These are phyloP conservation scores for Grosmannia clavigera DNA, from an alignment of 2,329 filamentous ascomycete genomes.

Conservation along the genomic window DNA sequence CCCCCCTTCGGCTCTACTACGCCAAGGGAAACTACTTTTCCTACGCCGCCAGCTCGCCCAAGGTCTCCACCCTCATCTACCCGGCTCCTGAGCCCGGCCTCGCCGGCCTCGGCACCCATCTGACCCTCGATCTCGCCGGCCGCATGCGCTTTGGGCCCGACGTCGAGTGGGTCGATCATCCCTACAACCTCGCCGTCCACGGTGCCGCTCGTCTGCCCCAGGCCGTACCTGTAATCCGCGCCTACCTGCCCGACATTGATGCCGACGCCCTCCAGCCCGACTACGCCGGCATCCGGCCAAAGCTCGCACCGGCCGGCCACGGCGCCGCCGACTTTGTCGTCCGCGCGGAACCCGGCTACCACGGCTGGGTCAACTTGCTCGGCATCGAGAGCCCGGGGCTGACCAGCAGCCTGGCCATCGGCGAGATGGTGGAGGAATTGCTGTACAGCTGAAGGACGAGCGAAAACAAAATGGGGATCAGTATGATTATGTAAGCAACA, in stretches of 20 bases:
- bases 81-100: conserved; percentile 73
- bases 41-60: conserved; percentile 54
- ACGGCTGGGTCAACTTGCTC: conserved; percentile 78
- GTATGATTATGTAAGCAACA: not conserved
- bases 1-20: conserved; percentile 49
- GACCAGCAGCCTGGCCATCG: conserved; percentile 79
- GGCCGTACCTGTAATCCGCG: conserved; percentile 62
- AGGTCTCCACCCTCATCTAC: conserved; percentile 66
- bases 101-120: conserved; percentile 79
- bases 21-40: conserved; percentile 96
- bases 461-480: not conserved
- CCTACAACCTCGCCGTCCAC: conserved; percentile 58
- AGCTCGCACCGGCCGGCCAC: conserved; percentile 44
- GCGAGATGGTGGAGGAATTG: conserved; percentile 52
- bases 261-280: conserved; percentile 56
- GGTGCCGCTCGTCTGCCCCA: conserved; percentile 41
- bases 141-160: conserved; percentile 87
- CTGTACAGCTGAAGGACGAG: conserved; percentile 24
- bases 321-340: conserved; percentile 81
- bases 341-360: conserved; percentile 59
- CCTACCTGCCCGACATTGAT: conserved; percentile 68
- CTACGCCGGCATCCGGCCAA: conserved; percentile 87
- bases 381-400: conserved; percentile 90
- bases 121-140: conserved; percentile 80
- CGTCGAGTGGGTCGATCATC: conserved; percentile 76